These are phyloP conservation scores for Mycena sanguinolenta DNA, from an alignment of 768 basidiomycete species.

Conservation along the genomic window DNA sequence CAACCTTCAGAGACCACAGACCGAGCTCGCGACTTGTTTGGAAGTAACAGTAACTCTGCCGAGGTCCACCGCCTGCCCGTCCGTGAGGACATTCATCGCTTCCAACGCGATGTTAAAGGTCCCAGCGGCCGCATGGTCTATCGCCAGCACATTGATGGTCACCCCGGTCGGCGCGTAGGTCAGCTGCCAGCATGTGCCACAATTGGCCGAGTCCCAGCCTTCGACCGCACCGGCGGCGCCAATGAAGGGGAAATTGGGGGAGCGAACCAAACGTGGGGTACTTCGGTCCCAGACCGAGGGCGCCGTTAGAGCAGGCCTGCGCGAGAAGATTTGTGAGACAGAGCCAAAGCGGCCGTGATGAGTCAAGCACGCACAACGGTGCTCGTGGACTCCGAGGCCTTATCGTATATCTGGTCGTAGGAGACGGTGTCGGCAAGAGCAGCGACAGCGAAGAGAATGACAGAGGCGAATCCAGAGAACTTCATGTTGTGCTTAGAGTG, in stretches of 20 bases:
- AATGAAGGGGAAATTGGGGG: slow-evolving; percentile 71
- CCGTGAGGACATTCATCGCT: too few relatives aligned
- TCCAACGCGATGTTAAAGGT: slow-evolving; percentile 64
- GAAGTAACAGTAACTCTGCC: too few relatives aligned
- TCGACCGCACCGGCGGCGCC: slow-evolving; percentile 66
- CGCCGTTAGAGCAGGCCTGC: slow-evolving; percentile 61
- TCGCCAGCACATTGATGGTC: slow-evolving; percentile 62
- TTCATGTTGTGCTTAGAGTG: too few relatives aligned
- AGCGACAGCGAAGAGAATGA: too few relatives aligned
- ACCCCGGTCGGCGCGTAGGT: slow-evolving; percentile 54
- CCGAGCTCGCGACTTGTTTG: too few relatives aligned
- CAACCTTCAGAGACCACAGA: too few relatives aligned
- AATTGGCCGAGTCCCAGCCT: slow-evolving; percentile 65
- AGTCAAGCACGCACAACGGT: slow-evolving; percentile 41
- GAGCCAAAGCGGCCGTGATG: background rate
- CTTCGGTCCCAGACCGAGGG: slow-evolving; percentile 61
- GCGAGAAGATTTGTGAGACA: background rate
- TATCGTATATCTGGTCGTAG: slow-evolving; percentile 68
- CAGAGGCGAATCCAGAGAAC: too few relatives aligned
- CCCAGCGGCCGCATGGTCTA: slow-evolving; percentile 61
- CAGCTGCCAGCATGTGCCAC: slow-evolving; percentile 74
- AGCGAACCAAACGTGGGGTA: slow-evolving; percentile 63
- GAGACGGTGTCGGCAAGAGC: slow-evolving; percentile 46
- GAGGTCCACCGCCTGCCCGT: too few relatives aligned
- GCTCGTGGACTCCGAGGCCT: slow-evolving; percentile 52